Conservation (phyloP, 2,329 filamentous ascomycete species). For the Colletotrichum camelliae region DNA sequence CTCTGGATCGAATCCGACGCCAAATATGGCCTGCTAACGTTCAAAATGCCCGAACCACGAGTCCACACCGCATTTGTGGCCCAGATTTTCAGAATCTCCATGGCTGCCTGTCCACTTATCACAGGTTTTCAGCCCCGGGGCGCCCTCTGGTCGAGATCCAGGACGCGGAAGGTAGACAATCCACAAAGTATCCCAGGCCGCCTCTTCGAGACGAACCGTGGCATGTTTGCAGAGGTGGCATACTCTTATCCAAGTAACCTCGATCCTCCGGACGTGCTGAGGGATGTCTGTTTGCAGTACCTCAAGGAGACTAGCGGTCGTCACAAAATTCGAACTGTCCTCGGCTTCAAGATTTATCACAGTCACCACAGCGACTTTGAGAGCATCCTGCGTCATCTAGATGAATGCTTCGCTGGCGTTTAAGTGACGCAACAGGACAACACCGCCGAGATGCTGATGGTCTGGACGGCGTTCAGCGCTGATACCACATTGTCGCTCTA, state of each 20-base stretch:
- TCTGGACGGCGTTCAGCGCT: not conserved
- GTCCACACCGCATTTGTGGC: not conserved
- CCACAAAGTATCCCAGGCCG: not conserved
- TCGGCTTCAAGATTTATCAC: not conserved
- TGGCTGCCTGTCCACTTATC: not conserved
- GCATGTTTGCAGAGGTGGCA: not conserved
- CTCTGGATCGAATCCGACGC: not conserved
- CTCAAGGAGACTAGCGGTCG: not conserved
- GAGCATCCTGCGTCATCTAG: not conserved
- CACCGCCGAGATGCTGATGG: not conserved
- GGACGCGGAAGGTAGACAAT: too few relatives aligned
- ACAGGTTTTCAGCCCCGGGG: not conserved
- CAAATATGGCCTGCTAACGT: not conserved
- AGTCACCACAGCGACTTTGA: not conserved
- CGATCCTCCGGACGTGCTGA: not conserved
- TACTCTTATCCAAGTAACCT: not conserved
- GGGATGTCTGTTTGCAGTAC: not conserved
- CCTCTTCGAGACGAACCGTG: not conserved
- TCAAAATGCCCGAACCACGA: not conserved
- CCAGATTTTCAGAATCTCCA: not conserved
- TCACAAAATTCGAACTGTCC: not conserved
- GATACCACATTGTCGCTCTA: not conserved
- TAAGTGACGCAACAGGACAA: not conserved
- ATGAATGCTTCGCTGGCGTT: not conserved
- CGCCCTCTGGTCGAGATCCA: too few relatives aligned